Conservation (phyloP, 2,329 filamentous ascomycete genomes). For the Emericellopsis cladophorae region DNA sequence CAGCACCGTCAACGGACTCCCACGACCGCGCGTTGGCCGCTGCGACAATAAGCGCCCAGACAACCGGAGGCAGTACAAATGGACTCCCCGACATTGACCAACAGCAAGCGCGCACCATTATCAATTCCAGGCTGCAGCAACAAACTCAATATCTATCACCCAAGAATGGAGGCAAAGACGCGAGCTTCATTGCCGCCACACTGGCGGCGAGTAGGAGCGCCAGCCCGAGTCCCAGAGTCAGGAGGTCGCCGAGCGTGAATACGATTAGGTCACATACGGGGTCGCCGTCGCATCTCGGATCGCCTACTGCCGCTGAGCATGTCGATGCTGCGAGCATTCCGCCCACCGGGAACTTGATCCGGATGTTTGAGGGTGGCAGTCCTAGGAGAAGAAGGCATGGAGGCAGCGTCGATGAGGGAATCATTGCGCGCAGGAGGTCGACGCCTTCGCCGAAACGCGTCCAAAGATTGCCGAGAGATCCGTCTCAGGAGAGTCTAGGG, state of each 20-base stretch:
- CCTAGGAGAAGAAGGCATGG: neutral
- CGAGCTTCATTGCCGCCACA: conserved; percentile 44
- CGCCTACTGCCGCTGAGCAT: conserved; percentile 1
- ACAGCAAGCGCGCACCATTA: conserved; percentile 7
- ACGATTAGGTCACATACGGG: conserved; percentile 9
- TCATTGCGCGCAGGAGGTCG: neutral
- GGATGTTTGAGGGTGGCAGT: conserved; percentile 49
- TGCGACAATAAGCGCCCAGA: conserved; percentile 26
- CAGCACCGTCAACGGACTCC: conserved; percentile 6
- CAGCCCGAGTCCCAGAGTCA: conserved; percentile 21
- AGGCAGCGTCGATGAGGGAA: neutral
- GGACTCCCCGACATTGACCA: conserved; percentile 8
- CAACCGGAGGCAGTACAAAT: conserved; percentile 19
- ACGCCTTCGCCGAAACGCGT: neutral
- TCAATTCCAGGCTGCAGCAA: conserved; percentile 12
- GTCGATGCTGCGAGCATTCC: conserved; percentile 43
- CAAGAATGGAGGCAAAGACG: conserved; percentile 30
- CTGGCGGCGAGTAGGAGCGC: conserved; percentile 41
- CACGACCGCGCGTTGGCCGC: conserved; percentile 29
- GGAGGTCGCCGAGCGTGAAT: conserved; percentile 15
- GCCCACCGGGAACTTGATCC: conserved; percentile 52
- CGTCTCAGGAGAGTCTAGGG: neutral
- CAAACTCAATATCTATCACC: conserved; percentile 1
- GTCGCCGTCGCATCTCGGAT: neutral
- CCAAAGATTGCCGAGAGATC: neutral